phyloP scores from a whole-genome alignment of 495 filamentous ascomycete species.

The Parathielavia hyrcaniae region DNA sequence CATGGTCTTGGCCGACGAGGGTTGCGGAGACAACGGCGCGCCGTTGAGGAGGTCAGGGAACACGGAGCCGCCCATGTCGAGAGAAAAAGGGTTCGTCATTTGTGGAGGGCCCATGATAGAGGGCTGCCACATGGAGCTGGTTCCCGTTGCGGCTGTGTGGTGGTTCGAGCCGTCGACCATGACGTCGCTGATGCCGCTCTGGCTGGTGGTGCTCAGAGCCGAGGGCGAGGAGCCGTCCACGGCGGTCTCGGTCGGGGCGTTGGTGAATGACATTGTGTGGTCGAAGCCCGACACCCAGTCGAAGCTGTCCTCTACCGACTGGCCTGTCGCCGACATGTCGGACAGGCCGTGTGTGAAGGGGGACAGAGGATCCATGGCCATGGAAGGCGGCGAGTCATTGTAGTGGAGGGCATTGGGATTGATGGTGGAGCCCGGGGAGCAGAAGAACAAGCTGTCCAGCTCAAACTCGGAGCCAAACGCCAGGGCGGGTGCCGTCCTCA shows the following conservation, averaged over 20 bases:
- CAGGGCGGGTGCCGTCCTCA: slow-evolving; percentile 76
- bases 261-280: slow-evolving; percentile 63
- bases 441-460: slow-evolving; percentile 68
- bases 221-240: slow-evolving; percentile 93
- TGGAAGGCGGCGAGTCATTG: slow-evolving; percentile 69
- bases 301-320: slow-evolving; percentile 69
- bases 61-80: slow-evolving; percentile 50
- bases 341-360: slow-evolving; percentile 63
- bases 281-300: slow-evolving; percentile 86
- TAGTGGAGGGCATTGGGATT: slow-evolving; percentile 96
- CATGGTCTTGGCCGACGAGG: slow-evolving; percentile 46
- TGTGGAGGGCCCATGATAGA: slow-evolving; percentile 56
- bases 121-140: slow-evolving; percentile 60
- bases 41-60: slow-evolving; percentile 56
- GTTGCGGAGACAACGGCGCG: slow-evolving; percentile 58
- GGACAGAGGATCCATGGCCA: slow-evolving; percentile 65
- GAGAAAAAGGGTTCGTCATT: slow-evolving; percentile 54
- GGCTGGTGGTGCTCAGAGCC: slow-evolving; percentile 85
- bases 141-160: slow-evolving; percentile 39
- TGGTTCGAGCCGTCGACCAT: slow-evolving; percentile 80
- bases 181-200: slow-evolving; percentile 84
- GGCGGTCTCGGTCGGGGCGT: slow-evolving; percentile 60
- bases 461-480: slow-evolving; percentile 67
- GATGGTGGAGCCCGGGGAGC: slow-evolving; percentile 60
- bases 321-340: slow-evolving; percentile 46